phyloP scores from a whole-genome alignment of 2,329 filamentous ascomycete species.

The Diaporthe aspalathi region DNA sequence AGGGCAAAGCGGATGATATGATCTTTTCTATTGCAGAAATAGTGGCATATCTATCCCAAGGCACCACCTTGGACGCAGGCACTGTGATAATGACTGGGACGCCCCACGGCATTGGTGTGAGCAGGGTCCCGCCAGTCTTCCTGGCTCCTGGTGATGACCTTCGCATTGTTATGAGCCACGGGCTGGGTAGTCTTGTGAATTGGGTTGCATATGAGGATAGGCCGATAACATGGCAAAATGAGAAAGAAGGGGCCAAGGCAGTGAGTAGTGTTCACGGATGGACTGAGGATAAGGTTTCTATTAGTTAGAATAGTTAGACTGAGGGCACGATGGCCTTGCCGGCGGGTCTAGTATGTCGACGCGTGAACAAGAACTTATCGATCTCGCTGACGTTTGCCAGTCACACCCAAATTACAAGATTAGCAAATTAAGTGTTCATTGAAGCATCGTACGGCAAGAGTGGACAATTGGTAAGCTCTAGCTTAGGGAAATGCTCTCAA shows the following conservation, averaged over 20 bases:
- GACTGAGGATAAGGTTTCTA: neutral
- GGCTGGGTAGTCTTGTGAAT: slow-evolving; percentile 29
- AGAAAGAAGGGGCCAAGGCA: neutral
- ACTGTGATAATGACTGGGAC: slow-evolving; percentile 56
- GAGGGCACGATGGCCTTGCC: neutral
- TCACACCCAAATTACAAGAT: no score
- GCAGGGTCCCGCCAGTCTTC: slow-evolving; percentile 53
- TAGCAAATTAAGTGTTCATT: no score
- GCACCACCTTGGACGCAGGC: slow-evolving; percentile 52
- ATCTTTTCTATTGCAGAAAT: slow-evolving; percentile 53
- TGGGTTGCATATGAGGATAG: slow-evolving; percentile 23
- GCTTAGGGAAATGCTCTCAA: neutral
- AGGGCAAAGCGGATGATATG: slow-evolving; percentile 48
- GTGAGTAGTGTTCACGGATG: neutral
- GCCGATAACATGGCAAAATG: neutral
- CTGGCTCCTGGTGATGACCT: slow-evolving; percentile 51
- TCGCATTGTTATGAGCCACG: slow-evolving; percentile 36
- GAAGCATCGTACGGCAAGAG: no score
- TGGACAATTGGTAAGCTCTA: no score
- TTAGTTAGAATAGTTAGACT: neutral
- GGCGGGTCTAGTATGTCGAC: no score
- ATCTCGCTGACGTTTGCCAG: no score
- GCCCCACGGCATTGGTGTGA: slow-evolving; percentile 51
- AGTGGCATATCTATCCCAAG: slow-evolving; percentile 51
- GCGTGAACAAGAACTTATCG: no score